Base-by-base conservation (phyloP, 2,329 filamentous ascomycete genomes). In the Anisogramma anomala region DNA sequence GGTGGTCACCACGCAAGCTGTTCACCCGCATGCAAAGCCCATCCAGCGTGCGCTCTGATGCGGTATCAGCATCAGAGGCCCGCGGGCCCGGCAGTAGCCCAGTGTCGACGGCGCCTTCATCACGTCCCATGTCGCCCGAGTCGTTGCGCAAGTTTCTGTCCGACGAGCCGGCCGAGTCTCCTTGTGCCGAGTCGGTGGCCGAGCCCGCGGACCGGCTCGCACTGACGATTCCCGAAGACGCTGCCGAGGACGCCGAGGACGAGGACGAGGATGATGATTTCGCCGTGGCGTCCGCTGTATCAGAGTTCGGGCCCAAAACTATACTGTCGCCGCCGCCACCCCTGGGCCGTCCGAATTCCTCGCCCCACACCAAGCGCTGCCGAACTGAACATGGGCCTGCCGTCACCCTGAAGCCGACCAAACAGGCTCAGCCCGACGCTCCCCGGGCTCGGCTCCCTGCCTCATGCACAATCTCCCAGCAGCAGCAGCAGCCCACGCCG, bases 251-350 rank as follows among this genome's bases (percentile, higher is more conserved):
- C 36, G 61, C 60, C 33, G 73, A 77, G 36, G 72, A 79, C 46
- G 74, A 70, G 38, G 61, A 60, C 33, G 73, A 77, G 36, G 72
- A 79, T 46, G 74, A 79, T 49, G 72, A 77, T 48, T 78, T 78
- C 57, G 79, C 79, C 50, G 73, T 73, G n/a, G 67, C 64, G 3
- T 68, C 69, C 1, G 65, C 68, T 3, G 52, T 57, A 6, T 66
- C 66, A 0, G 71, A 74, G 39, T 60, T 46, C 2, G 58, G 63
- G 17, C 54, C 62, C 1, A 68, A 61, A 15, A 71, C 69, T 1
- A 57, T 62, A 30, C 57, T 76, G 13, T 75, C 73, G 2, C 72
- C 72, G 7, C 71, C 72, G 1, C 44, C 44, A 9, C 72, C 73
- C 0, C 62, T 64, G 32, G 64, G 63, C 46, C 64, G 67, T 20